These are phyloP conservation scores for Solanum infundibuliforme DNA, from an alignment of 257 asterid genomes.

Conservation along the genomic window DNA sequence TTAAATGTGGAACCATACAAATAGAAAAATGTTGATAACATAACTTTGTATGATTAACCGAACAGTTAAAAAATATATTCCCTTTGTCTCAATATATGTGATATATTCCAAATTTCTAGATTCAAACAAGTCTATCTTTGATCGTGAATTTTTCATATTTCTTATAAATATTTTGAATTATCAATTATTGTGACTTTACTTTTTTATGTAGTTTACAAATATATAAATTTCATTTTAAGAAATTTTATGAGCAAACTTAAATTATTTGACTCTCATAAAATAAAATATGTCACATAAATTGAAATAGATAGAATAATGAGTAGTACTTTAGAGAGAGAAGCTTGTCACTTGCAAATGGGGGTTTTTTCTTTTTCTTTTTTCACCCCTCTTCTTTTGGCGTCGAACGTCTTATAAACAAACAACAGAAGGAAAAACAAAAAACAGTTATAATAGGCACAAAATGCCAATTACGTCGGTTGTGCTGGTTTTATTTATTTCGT, in stretches of 20 bases:
- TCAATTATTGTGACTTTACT: no score
- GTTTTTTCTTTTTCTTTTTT: not conserved
- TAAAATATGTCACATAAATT: no score
- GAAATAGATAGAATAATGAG: no score
- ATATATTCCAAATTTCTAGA: no score
- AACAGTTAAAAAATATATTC: not conserved
- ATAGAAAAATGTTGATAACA: not conserved
- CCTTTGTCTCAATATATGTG: no score
- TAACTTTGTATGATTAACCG: slow-evolving; percentile 8
- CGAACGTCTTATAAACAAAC: not conserved
- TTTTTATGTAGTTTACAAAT: no score
- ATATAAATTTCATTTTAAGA: no score
- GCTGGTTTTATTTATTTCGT: not conserved
- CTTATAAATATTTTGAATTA: no score
- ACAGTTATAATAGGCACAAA: not conserved
- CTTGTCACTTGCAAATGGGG: not conserved
- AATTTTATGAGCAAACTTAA: no score
- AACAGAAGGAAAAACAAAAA: not conserved
- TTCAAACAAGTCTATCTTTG: no score
- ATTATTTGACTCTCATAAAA: no score
- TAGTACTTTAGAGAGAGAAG: not conserved
- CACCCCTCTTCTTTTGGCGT: not conserved
- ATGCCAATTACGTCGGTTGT: not conserved
- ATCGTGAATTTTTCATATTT: no score
- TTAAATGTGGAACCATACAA: not conserved